Conservation (phyloP, 352 stramenopile genomes). For the Globisporangium polare region DNA sequence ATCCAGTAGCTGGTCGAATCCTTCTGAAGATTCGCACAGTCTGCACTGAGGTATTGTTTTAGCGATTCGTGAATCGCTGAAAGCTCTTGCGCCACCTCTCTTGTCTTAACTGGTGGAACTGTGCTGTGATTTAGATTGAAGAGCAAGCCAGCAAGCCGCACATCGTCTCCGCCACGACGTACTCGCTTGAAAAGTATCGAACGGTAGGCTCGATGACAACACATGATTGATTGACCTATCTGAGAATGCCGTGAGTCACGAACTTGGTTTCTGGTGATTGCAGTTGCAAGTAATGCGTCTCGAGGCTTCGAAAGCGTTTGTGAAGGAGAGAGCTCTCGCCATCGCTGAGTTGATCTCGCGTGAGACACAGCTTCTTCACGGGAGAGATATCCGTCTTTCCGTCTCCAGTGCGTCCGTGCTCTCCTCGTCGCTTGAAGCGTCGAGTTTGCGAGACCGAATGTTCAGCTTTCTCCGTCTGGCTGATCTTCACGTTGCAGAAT, state of each 20-base stretch:
- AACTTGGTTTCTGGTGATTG: background rate
- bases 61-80: background rate
- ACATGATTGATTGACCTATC: background rate
- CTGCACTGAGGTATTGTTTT: constrained; percentile 23
- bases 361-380: constrained; percentile 14
- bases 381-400: constrained; percentile 8
- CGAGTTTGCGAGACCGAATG: constrained; percentile 43
- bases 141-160: background rate
- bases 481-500: constrained; percentile 40
- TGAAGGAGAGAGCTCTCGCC: constrained; percentile 16
- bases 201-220: constrained; percentile 1
- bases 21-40: constrained; percentile 28
- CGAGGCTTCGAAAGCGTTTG: constrained; percentile 10
- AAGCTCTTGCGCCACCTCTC: background rate
- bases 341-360: constrained; percentile 23
- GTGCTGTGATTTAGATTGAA: constrained; percentile 13
- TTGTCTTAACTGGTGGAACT: background rate
- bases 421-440: constrained; percentile 19
- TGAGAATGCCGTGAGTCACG: background rate
- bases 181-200: constrained; percentile 9
- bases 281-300: constrained; percentile 21
- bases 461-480: constrained; percentile 51
- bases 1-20: constrained; percentile 28
- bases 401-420: constrained; percentile 6
- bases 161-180: background rate